These are phyloP conservation scores for Cetraspora pellucida DNA, from an alignment of 192 early-diverging fungal genomes.

Conservation along the genomic window DNA sequence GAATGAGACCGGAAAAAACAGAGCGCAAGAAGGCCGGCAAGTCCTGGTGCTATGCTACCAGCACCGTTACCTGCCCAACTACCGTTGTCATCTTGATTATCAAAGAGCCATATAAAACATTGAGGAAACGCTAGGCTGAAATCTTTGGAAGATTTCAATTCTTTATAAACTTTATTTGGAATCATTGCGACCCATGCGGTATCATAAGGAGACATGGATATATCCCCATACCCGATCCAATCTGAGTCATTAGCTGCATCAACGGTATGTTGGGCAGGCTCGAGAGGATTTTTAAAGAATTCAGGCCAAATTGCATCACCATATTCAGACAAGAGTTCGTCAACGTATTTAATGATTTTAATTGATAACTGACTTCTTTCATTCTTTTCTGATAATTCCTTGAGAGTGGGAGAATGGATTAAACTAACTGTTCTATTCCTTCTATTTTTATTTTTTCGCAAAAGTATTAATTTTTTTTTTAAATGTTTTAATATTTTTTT, in stretches of 20 bases:
- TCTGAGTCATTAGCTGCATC: background rate
- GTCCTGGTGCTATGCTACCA: background rate
- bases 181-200: slow-evolving; percentile 26
- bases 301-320: background rate
- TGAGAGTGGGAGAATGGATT: too few relatives aligned
- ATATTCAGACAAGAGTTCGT: background rate
- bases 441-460: too few relatives aligned
- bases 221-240: slow-evolving; percentile 11
- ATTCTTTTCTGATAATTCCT: too few relatives aligned
- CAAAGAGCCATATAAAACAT: slow-evolving; percentile 22
- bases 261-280: background rate
- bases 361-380: too few relatives aligned
- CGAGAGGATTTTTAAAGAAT: background rate
- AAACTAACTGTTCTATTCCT: too few relatives aligned
- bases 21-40: slow-evolving; percentile 8
- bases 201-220: slow-evolving; percentile 27
- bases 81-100: slow-evolving; percentile 3
- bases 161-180: slow-evolving; percentile 13
- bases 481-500: too few relatives aligned
- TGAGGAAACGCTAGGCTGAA: slow-evolving; percentile 19
- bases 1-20: background rate
- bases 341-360: background rate
- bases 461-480: too few relatives aligned
- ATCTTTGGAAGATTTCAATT: background rate
- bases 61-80: slow-evolving; percentile 5